Percentiles rank a stretch among this genome's conserved stretches.
Evolutionary conservation across 768 basidiomycete species (phyloP).

Genomic region (Neoboletus subvelutipes): DNA sequence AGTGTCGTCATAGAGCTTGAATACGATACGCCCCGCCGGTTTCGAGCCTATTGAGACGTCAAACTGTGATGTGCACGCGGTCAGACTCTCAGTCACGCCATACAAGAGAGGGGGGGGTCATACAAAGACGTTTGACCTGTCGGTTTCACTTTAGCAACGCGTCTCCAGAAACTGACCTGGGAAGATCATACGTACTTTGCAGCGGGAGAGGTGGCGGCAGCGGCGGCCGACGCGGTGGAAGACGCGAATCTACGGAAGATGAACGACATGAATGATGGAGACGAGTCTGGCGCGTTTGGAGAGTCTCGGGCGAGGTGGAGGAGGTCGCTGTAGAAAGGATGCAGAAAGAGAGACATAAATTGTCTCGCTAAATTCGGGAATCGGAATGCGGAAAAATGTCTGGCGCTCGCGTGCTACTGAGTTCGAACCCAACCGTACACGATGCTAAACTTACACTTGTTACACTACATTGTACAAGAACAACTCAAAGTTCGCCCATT

Average conservation of each 20-base stretch:
- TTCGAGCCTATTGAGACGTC: constrained; percentile 59
- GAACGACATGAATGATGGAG: constrained; percentile 41
- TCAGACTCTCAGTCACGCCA: not conserved
- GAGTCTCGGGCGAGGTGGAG: constrained; percentile 17
- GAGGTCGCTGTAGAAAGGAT: constrained; percentile 24
- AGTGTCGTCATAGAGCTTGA: constrained; percentile 79
- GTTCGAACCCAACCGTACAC: not conserved
- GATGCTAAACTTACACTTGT: not conserved
- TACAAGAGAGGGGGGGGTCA: constrained; percentile 20
- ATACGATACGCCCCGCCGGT: constrained; percentile 69
- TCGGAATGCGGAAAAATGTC: not conserved
- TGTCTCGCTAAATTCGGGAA: too few relatives aligned
- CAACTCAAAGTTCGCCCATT: not conserved
- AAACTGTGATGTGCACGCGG: constrained; percentile 43
- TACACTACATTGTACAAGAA: too few relatives aligned
- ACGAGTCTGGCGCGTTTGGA: constrained; percentile 12
- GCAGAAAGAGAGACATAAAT: constrained; percentile 24
- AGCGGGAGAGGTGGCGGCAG: constrained; percentile 13
- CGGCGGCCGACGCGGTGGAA: constrained; percentile 40
- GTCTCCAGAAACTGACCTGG: not conserved
- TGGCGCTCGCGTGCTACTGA: not conserved
- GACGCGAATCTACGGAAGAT: constrained; percentile 53
- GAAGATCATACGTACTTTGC: constrained; percentile 14
- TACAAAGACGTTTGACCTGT: constrained; percentile 32
- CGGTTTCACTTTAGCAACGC: not conserved